A percentile compares a stretch with the other conserved stretches of the same genome.
phyloP scores from a whole-genome alignment of 345 rosid species.

The Ricinus communis region DNA sequence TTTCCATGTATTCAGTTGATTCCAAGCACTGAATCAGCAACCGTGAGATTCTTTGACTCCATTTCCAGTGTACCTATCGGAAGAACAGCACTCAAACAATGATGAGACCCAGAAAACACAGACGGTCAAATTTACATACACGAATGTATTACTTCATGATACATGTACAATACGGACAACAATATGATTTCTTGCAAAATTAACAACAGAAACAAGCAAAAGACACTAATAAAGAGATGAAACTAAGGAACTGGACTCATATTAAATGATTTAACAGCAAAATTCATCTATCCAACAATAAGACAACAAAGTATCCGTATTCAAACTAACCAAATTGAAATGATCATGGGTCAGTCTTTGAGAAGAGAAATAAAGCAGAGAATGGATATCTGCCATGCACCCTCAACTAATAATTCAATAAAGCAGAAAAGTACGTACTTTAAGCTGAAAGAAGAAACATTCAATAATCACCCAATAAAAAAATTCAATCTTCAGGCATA shows the following conservation, averaged over 20 bases:
- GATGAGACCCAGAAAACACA: background rate
- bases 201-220: background rate
- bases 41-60: constrained; percentile 96
- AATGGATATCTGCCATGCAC: background rate
- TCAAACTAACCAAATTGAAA: background rate
- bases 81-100: constrained; percentile 25
- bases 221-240: background rate
- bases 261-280: background rate
- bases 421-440: background rate
- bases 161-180: background rate
- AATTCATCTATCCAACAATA: background rate
- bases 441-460: background rate
- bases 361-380: background rate
- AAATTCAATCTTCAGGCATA: background rate
- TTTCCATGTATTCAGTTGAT: constrained; percentile 97
- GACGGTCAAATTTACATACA: background rate
- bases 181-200: background rate
- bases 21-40: constrained; percentile 93
- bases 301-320: background rate
- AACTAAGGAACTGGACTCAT: background rate
- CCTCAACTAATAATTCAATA: background rate
- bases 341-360: background rate
- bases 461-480: background rate
- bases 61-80: constrained; percentile 94
- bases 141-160: background rate